Evolutionary conservation across 495 filamentous ascomycete genomes (phyloP), one percentile per base, ranked within the genome.

Genomic region (Penicillium canariense): DNA sequence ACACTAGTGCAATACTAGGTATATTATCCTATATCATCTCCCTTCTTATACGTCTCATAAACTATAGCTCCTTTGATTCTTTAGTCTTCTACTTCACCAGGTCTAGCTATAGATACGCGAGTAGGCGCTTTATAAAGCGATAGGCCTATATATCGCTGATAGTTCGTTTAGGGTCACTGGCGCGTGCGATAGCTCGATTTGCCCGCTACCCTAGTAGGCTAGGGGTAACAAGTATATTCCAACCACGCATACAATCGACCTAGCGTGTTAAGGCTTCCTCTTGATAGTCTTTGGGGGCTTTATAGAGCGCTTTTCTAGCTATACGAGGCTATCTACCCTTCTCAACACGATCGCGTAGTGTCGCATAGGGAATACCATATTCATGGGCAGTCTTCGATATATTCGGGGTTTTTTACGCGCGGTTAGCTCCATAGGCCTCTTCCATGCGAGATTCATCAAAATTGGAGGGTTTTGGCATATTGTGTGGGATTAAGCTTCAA

Each of bases 1-100:
- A 46, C 55, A 67, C 50, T 75, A 59, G 68, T 72, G 62, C 20
- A 38, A 5, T 9, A 38, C 15, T 20, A 8, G 15, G 35, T 5
- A 18, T 18, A 20, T 38, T 18, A 17, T 8, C 35, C 35, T 38
- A 8, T 20, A 38, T 38, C 12, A 18, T 20, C 35, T 38, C 7
- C 35, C 15, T 20, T n/a, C n/a, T 2, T n/a, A 38, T 38, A 38
- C 35, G 35, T n/a, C n/a, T n/a, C n/a, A n/a, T n/a, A n/a, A n/a
- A n/a, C n/a, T n/a, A n/a, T n/a, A n/a, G n/a, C n/a, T n/a, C n/a
- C 15, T 20, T 18, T 7, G 15, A 38, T 38, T 38, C 35, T 17
- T 38, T 38, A 8, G 17, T 38, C 9, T 20, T 17, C 35, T 20
- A 8, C 15, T 38, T 38, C 15, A 20, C 35, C 20, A 8, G 35